A percentile compares a stretch with the other conserved stretches of the same genome.
Conservation (phyloP, 176 grass and related monocot genomes). For the Triticum dicoccoides region DNA sequence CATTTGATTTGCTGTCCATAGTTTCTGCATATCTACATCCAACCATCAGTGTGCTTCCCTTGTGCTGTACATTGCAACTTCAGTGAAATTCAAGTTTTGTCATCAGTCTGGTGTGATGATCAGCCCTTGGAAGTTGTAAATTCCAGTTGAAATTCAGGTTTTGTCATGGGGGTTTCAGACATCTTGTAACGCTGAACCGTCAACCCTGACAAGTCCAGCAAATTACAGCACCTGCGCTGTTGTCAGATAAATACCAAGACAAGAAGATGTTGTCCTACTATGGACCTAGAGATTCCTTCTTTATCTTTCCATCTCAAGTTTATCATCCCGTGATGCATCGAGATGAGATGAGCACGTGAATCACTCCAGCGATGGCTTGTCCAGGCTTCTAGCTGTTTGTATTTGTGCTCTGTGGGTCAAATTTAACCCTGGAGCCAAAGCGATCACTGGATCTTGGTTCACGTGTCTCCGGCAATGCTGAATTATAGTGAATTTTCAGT, state of each 20-base stretch:
- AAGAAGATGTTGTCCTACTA: slow-evolving; percentile 19
- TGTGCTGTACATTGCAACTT: slow-evolving; percentile 38
- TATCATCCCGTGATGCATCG: slow-evolving; percentile 24
- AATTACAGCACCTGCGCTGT: neutral
- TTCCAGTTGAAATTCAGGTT: neutral
- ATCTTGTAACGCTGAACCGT: neutral
- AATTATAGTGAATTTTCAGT: neutral
- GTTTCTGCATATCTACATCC: slow-evolving; percentile 2
- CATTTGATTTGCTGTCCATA: slow-evolving; percentile 15
- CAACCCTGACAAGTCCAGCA: neutral
- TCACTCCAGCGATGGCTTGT: slow-evolving; percentile 5
- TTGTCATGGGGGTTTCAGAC: no score
- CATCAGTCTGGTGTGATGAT: neutral
- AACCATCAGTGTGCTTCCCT: neutral
- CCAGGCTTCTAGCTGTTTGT: neutral
- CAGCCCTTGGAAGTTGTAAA: neutral
- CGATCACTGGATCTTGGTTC: neutral
- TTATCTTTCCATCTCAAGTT: neutral
- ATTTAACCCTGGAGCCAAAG: neutral
- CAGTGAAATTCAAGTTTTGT: slow-evolving; percentile 11
- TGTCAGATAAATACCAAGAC: neutral
- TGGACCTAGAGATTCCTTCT: neutral
- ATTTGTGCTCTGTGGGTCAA: neutral
- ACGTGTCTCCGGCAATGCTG: neutral
- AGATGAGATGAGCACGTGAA: slow-evolving; percentile 34